Evolutionary conservation across 2,329 filamentous ascomycete genomes (phyloP).

Genomic region (Pseudogymnoascus sp.): DNA sequence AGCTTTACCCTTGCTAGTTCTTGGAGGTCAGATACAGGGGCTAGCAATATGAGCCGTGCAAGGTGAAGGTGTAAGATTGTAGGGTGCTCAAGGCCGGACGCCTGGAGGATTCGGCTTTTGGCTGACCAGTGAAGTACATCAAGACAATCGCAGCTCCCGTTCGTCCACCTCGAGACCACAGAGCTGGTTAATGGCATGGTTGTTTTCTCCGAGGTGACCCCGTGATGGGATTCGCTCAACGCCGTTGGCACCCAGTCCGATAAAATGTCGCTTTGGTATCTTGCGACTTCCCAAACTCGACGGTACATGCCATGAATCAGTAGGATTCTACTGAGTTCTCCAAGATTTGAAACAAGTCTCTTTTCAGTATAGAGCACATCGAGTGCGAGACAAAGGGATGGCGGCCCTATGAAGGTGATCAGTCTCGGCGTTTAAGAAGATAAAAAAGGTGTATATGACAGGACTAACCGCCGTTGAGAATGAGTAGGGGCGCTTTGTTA

Average conservation of each 20-base stretch:
- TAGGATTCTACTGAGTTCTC: conserved; percentile 39
- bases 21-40: conserved; percentile 10
- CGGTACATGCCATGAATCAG: conserved; percentile 41
- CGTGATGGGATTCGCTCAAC: conserved; percentile 5
- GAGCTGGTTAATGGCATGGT: conserved; percentile 19
- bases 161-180: conserved; percentile 33
- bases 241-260: conserved; percentile 19
- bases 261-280: conserved; percentile 13
- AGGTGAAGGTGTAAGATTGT: conserved; percentile 49
- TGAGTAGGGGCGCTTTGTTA: conserved; percentile 7
- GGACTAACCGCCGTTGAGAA: conserved; percentile 7
- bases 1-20: conserved; percentile 9
- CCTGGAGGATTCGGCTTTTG: conserved; percentile 41
- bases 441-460: neutral
- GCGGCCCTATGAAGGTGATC: neutral
- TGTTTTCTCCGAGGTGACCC: conserved; percentile 2
- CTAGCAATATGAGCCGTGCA: conserved; percentile 43
- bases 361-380: conserved; percentile 41
- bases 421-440: neutral
- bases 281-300: conserved; percentile 37
- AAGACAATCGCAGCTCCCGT: conserved; percentile 39
- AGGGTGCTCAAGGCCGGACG: conserved; percentile 44
- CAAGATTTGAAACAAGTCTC: conserved; percentile 32
- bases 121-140: conserved; percentile 53
- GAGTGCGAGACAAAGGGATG: conserved; percentile 17